Base-by-base conservation (phyloP, 164 flowering plant genomes). In the Umbellularia californica region DNA sequence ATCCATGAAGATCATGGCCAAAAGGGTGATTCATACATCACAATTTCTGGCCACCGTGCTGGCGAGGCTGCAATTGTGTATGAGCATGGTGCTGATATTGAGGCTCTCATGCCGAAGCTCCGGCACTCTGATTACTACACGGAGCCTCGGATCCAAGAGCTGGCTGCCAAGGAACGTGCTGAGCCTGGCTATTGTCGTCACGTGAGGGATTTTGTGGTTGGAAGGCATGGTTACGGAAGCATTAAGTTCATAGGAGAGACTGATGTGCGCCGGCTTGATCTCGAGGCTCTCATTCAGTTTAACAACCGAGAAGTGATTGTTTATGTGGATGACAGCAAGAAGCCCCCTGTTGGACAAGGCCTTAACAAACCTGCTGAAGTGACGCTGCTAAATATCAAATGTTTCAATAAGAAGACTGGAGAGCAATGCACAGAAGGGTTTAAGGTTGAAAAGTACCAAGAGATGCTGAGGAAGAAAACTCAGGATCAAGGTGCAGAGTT, bases 331-430 rank as follows among this genome's bases (percentile, higher is more conserved):
- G 98, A 93, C 51, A 86, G 81, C 78, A 92, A 93, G 86, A 95
- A 93, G 77, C 98, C 99, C 19, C 94, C 97, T 1, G 89, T 92
- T 20, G 99, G 99, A 66, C 96, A 93, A 80, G 99, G 99, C 62
- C 92, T 95, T 3, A 95, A 95, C 77, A 95, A 95, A 77, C 88
- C 96, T 23, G 98, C 98, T n/a, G 98, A 87, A 81, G 97, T 93
- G 20, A 95, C 97, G 1, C 91, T 95, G 20, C 92, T 95, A 23
- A 93, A 95, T 76, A 86, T 95, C 69, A 92, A 87, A 76, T 92
- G 97, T 76, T 80, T 87, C 30, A 93, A 93, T 81, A 93, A 88
- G 79, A 91, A 92, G 81, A 89, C 95, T n/a, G 95, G 98, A 23
- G 86, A 84, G 4, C 91, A 92, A 52, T 97, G 94, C 52, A 68